Evolutionary conservation across 2,329 filamentous ascomycete genomes (phyloP).

Genomic region (Amesomyces nigricolor): DNA sequence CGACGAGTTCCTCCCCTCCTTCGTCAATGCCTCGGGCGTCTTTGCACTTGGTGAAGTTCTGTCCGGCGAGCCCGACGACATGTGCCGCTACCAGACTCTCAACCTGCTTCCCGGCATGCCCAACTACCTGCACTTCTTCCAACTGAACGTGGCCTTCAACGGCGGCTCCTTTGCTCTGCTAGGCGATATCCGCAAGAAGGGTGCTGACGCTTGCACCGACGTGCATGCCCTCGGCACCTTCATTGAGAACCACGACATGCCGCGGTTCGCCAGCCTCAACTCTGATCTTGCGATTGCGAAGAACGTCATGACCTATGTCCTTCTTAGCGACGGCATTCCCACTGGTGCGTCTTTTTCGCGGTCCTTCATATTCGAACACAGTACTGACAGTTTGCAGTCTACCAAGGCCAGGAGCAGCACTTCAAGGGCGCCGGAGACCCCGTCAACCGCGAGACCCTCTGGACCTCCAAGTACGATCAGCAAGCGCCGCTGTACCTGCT

Average conservation of each 20-base stretch:
- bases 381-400: constrained; percentile 34
- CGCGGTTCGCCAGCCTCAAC: constrained; percentile 48
- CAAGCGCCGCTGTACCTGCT: constrained; percentile 44
- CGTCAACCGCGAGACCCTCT: constrained; percentile 53
- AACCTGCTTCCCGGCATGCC: constrained; percentile 45
- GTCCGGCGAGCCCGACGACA: constrained; percentile 46
- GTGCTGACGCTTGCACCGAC: constrained; percentile 38
- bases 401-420: constrained; percentile 61
- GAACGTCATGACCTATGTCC: constrained; percentile 57
- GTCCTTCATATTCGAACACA: no score
- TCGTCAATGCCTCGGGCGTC: constrained; percentile 49
- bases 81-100: constrained; percentile 50
- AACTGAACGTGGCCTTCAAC: constrained; percentile 35
- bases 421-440: constrained; percentile 44
- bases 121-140: constrained; percentile 49
- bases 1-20: constrained; percentile 51
- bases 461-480: constrained; percentile 47
- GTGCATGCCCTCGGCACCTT: constrained; percentile 45
- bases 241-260: constrained; percentile 55
- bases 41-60: constrained; percentile 58
- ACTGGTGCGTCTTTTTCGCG: constrained; percentile 22
- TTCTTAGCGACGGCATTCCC: constrained; percentile 53
- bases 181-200: constrained; percentile 34
- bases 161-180: constrained; percentile 36
- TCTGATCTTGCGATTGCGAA: constrained; percentile 51